phyloP scores from a whole-genome alignment of 768 basidiomycete species.

The Heimioporus sp. region DNA sequence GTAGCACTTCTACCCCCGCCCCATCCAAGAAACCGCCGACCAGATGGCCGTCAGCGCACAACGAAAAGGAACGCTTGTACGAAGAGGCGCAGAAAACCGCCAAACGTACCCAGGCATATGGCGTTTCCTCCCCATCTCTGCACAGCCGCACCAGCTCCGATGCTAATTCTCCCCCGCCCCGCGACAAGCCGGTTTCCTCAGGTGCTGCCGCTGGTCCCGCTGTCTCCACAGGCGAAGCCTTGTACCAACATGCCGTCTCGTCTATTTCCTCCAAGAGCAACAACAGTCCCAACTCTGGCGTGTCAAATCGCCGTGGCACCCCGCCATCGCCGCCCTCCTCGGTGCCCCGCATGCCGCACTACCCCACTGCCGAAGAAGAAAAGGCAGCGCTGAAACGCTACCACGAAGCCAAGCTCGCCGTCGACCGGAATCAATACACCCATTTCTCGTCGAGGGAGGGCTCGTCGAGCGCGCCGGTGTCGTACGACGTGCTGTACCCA shows the following conservation, averaged over 20 bases:
- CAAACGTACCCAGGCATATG: conserved; percentile 49
- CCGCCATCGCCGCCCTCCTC: conserved; percentile 30
- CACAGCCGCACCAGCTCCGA: conserved; percentile 31
- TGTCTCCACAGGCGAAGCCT: conserved; percentile 40
- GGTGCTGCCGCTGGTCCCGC: conserved; percentile 14
- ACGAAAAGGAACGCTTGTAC: conserved; percentile 73
- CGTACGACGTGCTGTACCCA: conserved; percentile 64
- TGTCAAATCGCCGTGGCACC: conserved; percentile 25
- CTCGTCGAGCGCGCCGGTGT: conserved; percentile 41
- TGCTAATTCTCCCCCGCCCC: conserved; percentile 14
- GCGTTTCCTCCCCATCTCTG: conserved; percentile 23
- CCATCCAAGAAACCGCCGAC: conserved; percentile 16
- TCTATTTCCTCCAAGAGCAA: conserved; percentile 28
- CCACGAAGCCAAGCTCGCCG: conserved; percentile 69
- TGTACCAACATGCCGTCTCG: conserved; percentile 47
- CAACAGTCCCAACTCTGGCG: conserved; percentile 8
- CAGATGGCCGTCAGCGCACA: conserved; percentile 67
- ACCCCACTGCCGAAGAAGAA: conserved; percentile 67
- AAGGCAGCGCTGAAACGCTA: conserved; percentile 69
- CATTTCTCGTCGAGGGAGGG: conserved; percentile 25
- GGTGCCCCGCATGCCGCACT: conserved; percentile 41
- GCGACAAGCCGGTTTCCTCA: conserved; percentile 15
- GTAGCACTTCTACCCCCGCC: neutral
- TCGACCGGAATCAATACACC: conserved; percentile 53
- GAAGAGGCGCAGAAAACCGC: conserved; percentile 68